A percentile compares a stretch with the other conserved stretches of the same genome.
phyloP scores from a whole-genome alignment of 345 rosid genomes.

The Conringia planisiliqua region DNA sequence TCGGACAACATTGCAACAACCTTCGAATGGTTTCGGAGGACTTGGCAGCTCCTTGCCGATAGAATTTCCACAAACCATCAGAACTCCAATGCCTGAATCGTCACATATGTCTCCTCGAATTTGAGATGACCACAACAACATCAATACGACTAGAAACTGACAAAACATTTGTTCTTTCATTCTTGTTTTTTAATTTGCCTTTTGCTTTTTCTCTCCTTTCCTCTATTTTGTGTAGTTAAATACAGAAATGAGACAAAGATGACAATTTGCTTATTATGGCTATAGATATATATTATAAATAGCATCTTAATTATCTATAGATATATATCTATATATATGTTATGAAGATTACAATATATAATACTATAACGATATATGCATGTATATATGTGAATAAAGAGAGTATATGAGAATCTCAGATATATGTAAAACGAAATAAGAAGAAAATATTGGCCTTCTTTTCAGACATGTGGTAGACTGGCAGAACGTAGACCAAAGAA shows the following conservation, averaged over 20 bases:
- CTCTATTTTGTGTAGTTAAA: background rate
- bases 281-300: background rate
- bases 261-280: background rate
- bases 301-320: background rate
- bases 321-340: background rate
- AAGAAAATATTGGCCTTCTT: background rate
- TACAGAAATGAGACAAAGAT: background rate
- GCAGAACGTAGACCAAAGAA: background rate
- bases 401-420: background rate
- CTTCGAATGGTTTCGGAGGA: constrained; percentile 14
- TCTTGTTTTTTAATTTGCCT: background rate
- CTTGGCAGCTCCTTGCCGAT: background rate
- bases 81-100: background rate
- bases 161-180: background rate
- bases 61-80: background rate
- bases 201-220: background rate
- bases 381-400: background rate
- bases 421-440: no score
- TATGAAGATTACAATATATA: background rate
- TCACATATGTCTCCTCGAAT: background rate
- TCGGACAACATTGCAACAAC: constrained; percentile 22
- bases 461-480: background rate
- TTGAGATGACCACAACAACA: constrained; percentile 8
- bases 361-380: background rate
- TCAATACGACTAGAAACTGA: background rate